Conservation (phyloP, 106 monocot species). For the Dioscorea dumetorum region DNA sequence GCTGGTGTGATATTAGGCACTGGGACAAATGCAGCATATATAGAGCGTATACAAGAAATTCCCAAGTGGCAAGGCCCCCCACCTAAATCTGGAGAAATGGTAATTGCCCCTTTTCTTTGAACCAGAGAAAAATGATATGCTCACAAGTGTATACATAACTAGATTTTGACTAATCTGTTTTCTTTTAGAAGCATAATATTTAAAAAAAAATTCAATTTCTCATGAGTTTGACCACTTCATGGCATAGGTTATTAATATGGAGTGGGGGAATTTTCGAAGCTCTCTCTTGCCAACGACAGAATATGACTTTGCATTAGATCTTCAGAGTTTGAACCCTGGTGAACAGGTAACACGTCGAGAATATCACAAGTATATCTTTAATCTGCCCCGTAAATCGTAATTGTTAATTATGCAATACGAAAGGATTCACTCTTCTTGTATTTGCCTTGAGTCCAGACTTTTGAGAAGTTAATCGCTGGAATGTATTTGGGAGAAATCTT, state of each 20-base stretch:
- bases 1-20: slow-evolving; percentile 95
- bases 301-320: slow-evolving; percentile 69
- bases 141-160: too few relatives aligned
- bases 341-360: slow-evolving; percentile 52
- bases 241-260: slow-evolving; percentile 91
- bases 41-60: slow-evolving; percentile 81
- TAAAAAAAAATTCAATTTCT: too few relatives aligned
- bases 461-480: slow-evolving; percentile 86
- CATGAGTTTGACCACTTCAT: too few relatives aligned
- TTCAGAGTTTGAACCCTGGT: slow-evolving; percentile 85
- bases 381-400: too few relatives aligned
- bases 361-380: too few relatives aligned
- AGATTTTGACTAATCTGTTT: too few relatives aligned
- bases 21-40: slow-evolving; percentile 97
- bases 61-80: slow-evolving; percentile 86
- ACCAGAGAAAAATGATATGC: too few relatives aligned
- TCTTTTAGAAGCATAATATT: too few relatives aligned
- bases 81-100: slow-evolving; percentile 94
- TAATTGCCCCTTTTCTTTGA: slow-evolving; percentile 3
- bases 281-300: slow-evolving; percentile 77
- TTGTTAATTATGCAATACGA: background rate
- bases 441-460: slow-evolving; percentile 40
- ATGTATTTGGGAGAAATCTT: slow-evolving; percentile 98
- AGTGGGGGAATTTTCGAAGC: slow-evolving; percentile 95
- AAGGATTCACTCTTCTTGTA: background rate